A percentile compares a stretch with the other conserved stretches of the same genome.
phyloP scores from a whole-genome alignment of 108 stramenopile species.

The Seminavis robusta region DNA sequence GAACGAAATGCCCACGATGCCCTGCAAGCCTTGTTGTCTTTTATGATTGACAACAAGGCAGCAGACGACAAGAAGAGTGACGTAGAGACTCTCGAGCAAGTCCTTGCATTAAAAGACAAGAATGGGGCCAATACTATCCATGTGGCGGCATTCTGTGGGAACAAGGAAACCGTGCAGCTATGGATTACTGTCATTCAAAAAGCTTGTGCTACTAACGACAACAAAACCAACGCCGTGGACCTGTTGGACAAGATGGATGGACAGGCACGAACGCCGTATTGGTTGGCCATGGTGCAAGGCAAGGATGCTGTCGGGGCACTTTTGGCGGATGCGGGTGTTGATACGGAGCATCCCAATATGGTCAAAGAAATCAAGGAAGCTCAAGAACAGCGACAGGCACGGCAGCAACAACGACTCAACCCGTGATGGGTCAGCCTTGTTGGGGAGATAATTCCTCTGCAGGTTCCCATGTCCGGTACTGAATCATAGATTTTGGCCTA shows the following conservation, averaged over 20 bases:
- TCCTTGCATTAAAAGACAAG: constrained; percentile 1
- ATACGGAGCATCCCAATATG: constrained; percentile 10
- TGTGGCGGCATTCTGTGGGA: constrained; percentile 13
- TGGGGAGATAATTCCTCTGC: background rate
- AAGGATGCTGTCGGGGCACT: background rate
- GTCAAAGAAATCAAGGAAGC: background rate
- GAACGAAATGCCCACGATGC: constrained; percentile 8
- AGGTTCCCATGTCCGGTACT: no score
- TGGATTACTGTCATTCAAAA: constrained; percentile 4
- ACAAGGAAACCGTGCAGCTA: background rate
- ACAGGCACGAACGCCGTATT: constrained; percentile 6
- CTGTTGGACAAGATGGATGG: constrained; percentile 2
- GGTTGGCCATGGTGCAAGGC: constrained; percentile 6
- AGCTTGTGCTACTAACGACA: background rate
- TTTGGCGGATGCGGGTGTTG: constrained; percentile 1
- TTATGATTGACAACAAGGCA: background rate
- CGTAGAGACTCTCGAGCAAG: background rate
- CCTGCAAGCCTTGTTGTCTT: background rate
- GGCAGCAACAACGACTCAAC: background rate
- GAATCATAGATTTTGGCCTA: no score
- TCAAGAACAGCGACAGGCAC: background rate
- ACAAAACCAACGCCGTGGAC: background rate
- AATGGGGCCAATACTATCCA: constrained; percentile 5
- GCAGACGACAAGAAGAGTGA: background rate
- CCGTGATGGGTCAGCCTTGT: constrained; percentile 2